Conservation (phyloP, 495 filamentous ascomycete genomes). For the Amniculicola lignicola region DNA sequence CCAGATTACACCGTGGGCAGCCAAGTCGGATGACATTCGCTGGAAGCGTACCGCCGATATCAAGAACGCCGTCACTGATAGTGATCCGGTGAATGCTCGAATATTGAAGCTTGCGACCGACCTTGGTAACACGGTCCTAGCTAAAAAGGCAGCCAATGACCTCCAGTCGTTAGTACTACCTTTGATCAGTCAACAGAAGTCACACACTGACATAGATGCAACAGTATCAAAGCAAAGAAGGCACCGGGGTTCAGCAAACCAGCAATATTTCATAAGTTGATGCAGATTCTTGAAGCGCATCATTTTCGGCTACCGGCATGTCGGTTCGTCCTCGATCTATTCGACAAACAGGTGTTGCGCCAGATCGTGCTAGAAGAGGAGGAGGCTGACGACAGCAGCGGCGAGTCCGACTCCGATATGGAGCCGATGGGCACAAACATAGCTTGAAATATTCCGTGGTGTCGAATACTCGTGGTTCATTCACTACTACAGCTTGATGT, state of each 20-base stretch:
- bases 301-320: slow-evolving; percentile 82
- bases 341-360: slow-evolving; percentile 83
- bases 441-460: too few species aligned
- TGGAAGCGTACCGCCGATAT: slow-evolving; percentile 41
- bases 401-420: slow-evolving; percentile 24
- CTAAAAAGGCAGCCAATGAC: slow-evolving; percentile 71
- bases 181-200: background rate
- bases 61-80: slow-evolving; percentile 48
- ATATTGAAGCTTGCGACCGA: slow-evolving; percentile 79
- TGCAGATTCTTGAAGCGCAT: slow-evolving; percentile 82
- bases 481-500: too few species aligned
- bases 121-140: slow-evolving; percentile 82
- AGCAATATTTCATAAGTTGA: slow-evolving; percentile 75
- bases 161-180: slow-evolving; percentile 52
- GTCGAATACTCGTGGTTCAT: too few species aligned
- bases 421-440: slow-evolving; percentile 15
- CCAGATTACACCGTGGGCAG: slow-evolving; percentile 40
- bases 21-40: slow-evolving; percentile 13
- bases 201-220: slow-evolving; percentile 5
- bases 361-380: slow-evolving; percentile 72
- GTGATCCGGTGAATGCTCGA: slow-evolving; percentile 65
- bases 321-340: slow-evolving; percentile 86
- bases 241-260: slow-evolving; percentile 70
- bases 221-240: slow-evolving; percentile 63
- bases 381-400: slow-evolving; percentile 37